phyloP scores from a whole-genome alignment of 2,329 filamentous ascomycete genomes.

The Podosphaera xanthii region DNA sequence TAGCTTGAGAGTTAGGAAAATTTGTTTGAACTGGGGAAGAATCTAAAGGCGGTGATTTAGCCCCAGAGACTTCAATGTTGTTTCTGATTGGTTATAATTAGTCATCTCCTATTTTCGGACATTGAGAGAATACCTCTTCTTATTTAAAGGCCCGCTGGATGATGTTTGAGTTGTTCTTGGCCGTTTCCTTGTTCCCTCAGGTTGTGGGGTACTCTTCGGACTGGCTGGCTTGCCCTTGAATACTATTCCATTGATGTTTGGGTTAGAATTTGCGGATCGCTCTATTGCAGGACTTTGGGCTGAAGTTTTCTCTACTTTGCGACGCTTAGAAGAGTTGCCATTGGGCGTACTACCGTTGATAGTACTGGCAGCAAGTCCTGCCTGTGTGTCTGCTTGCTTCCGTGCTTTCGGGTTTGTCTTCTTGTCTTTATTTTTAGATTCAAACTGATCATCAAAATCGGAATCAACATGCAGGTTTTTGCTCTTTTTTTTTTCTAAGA shows the following conservation, averaged over 20 bases:
- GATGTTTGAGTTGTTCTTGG: constrained; percentile 35
- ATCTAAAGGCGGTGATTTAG: constrained; percentile 45
- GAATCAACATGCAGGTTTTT: constrained; percentile 43
- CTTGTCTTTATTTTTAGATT: constrained; percentile 29
- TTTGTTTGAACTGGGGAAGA: constrained; percentile 52
- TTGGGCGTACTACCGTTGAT: constrained; percentile 29
- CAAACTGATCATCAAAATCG: constrained; percentile 50
- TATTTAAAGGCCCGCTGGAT: constrained; percentile 39
- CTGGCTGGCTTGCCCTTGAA: constrained; percentile 38
- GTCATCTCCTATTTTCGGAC: neutral
- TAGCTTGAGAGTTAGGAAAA: constrained; percentile 37
- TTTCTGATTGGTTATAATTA: constrained; percentile 17
- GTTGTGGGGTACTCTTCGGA: constrained; percentile 43
- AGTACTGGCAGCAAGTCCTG: constrained; percentile 40
- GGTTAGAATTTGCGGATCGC: constrained; percentile 34
- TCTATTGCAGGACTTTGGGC: constrained; percentile 34
- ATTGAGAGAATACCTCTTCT: constrained; percentile 44
- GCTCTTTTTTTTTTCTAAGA: constrained; percentile 48
- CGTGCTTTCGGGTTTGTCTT: constrained; percentile 41
- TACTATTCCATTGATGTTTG: constrained; percentile 16
- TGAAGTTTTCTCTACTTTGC: constrained; percentile 52
- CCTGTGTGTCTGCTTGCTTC: constrained; percentile 31
- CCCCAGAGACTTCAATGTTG: constrained; percentile 24
- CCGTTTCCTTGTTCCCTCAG: constrained; percentile 47
- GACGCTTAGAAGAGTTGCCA: constrained; percentile 41